phyloP scores from a whole-genome alignment of 768 basidiomycete genomes.

The Candolleomyces eurysporus region DNA sequence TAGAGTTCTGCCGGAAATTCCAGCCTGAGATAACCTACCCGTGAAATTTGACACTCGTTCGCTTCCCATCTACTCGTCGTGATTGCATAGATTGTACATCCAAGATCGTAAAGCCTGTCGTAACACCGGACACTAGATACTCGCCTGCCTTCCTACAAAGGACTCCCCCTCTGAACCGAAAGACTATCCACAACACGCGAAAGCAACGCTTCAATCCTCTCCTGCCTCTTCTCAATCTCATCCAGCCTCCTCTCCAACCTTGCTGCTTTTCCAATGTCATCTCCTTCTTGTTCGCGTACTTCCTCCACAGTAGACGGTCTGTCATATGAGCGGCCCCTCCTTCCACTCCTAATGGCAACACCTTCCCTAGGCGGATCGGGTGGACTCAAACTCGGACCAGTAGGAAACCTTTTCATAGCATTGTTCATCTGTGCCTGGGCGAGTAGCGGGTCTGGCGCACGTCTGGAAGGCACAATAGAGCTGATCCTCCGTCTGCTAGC shows the following conservation, averaged over 20 bases:
- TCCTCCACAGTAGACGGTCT: background rate
- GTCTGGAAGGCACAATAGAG: slow-evolving; percentile 10
- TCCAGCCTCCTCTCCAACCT: slow-evolving; percentile 18
- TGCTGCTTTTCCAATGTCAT: background rate
- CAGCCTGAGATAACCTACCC: too few species aligned
- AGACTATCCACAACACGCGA: slow-evolving; percentile 30
- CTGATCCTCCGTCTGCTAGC: slow-evolving; percentile 40
- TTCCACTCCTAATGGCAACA: background rate
- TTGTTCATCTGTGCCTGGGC: slow-evolving; percentile 11
- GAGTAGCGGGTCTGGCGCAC: slow-evolving; percentile 13
- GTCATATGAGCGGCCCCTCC: background rate
- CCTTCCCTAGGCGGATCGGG: background rate
- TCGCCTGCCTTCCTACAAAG: too few species aligned
- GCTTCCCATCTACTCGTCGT: too few species aligned
- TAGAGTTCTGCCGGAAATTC: too few species aligned
- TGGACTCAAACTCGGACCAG: background rate
- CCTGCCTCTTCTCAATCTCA: slow-evolving; percentile 43
- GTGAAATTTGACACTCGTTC: too few species aligned
- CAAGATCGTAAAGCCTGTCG: too few species aligned
- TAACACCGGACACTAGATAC: too few species aligned
- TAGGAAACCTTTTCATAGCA: slow-evolving; percentile 11
- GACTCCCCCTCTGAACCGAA: background rate
- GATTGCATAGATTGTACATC: too few species aligned
- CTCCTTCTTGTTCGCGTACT: background rate
- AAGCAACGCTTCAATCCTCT: slow-evolving; percentile 45